These are phyloP conservation scores for Dioscorea cayenensis DNA, from an alignment of 116 monocot species.

Conservation along the genomic window DNA sequence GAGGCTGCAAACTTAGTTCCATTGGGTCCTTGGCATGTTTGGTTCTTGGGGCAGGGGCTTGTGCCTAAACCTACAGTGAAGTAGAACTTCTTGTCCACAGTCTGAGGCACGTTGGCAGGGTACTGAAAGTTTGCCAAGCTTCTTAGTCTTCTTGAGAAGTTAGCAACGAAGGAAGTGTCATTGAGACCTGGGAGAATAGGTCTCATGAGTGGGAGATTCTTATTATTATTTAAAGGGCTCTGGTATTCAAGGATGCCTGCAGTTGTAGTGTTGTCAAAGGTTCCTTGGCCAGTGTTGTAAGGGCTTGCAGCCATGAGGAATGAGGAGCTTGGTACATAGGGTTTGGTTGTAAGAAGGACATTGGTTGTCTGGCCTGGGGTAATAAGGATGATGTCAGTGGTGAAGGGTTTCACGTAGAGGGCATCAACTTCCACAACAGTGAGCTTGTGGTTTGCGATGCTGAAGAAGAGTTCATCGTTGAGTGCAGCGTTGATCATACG, in stretches of 20 bases:
- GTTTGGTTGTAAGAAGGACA: not conserved
- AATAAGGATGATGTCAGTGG: not conserved
- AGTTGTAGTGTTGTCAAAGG: conserved; percentile 5
- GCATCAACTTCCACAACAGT: conserved; percentile 2
- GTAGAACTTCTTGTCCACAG: conserved; percentile 4
- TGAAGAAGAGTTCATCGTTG: not conserved
- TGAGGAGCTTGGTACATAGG: not conserved
- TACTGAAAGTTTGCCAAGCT: conserved; percentile 2
- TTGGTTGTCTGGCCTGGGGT: not conserved
- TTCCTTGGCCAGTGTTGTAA: conserved; percentile 1
- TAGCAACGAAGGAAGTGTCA: not conserved
- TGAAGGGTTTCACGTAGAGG: not conserved
- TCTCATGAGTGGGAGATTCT: not conserved
- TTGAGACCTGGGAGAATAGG: not conserved
- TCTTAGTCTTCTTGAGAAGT: not conserved
- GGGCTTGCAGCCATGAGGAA: conserved; percentile 4
- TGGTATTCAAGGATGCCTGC: conserved; percentile 2
- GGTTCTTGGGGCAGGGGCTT: not conserved
- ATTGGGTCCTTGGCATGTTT: conserved; percentile 1
- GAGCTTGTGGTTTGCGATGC: not conserved
- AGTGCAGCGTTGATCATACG: conserved; percentile 1
- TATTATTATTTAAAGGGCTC: too few relatives aligned
- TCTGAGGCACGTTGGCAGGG: conserved; percentile 10
- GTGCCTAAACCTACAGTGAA: conserved; percentile 1
- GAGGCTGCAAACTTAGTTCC: conserved; percentile 7